Conservation (phyloP, 345 rosid genomes). For the Citrus sinensis region DVS_A1.0 CM039166.1:10519501-10520000, state of each 20-base stretch:
- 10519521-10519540: not conserved
- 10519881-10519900: not conserved
- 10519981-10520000: not conserved
- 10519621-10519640: not conserved
- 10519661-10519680: constrained; percentile 8
- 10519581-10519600: constrained; percentile 4
- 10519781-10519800: not conserved
- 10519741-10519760: too few species aligned
- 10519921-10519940: constrained; percentile 55
- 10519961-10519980: constrained; percentile 42
- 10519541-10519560: not conserved
- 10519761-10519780: not conserved
- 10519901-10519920: constrained; percentile 49
- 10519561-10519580: constrained; percentile 6
- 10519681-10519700: not conserved
- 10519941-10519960: constrained; percentile 55
- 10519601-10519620: constrained; percentile 20
- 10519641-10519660: constrained; percentile 27
- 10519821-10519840: constrained; percentile 25
- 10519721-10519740: not conserved
- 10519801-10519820: constrained; percentile 1
- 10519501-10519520: not conserved
- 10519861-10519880: not conserved
- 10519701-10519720: not conserved
- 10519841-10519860: constrained; percentile 17